Percentiles rank a stretch among this genome's conserved stretches.
Conservation (phyloP, 1,284 basidiomycete genomes). For the Fistulina hepatica region DNA sequence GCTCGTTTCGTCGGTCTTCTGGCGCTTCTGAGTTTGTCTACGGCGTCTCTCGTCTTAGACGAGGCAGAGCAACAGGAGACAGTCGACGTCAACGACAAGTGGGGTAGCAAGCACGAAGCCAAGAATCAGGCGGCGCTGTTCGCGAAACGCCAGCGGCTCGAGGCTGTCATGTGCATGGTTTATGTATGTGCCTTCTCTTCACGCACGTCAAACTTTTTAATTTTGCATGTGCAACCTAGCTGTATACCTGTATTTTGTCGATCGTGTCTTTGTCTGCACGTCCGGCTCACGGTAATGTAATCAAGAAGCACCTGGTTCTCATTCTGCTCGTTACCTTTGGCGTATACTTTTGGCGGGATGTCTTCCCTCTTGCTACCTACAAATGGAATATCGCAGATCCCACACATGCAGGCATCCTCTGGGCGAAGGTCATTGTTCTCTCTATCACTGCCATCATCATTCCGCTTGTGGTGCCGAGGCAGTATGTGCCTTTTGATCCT, state of each 20-base stretch:
- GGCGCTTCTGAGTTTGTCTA: slow-evolving; percentile 27
- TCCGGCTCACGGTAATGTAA: slow-evolving; percentile 21
- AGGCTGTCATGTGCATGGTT: slow-evolving; percentile 24
- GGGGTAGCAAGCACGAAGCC: slow-evolving; percentile 19
- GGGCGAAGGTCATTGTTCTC: slow-evolving; percentile 18
- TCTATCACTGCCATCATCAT: slow-evolving; percentile 14
- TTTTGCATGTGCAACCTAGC: slow-evolving; percentile 11
- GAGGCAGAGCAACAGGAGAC: too few relatives aligned
- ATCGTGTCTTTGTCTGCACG: slow-evolving; percentile 21
- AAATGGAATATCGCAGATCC: slow-evolving; percentile 15
- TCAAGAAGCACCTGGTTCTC: slow-evolving; percentile 23
- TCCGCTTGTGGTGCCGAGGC: slow-evolving; percentile 20
- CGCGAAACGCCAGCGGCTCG: slow-evolving; percentile 21
- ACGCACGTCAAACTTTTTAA: background rate
- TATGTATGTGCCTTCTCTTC: slow-evolving; percentile 21
- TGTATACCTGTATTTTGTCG: slow-evolving; percentile 25
- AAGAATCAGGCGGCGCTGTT: slow-evolving; percentile 13
- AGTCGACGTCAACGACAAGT: slow-evolving; percentile 11
- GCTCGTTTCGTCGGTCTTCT: slow-evolving; percentile 27
- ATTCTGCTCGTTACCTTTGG: slow-evolving; percentile 24
- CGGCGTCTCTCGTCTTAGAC: slow-evolving; percentile 22
- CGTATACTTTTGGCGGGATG: slow-evolving; percentile 40
- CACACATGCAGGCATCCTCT: slow-evolving; percentile 17
- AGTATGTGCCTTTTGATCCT: slow-evolving; percentile 20
- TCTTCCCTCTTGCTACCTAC: slow-evolving; percentile 41